Conservation (phyloP, 164 flowering plant species). For the Sextonia rubra region DNA sequence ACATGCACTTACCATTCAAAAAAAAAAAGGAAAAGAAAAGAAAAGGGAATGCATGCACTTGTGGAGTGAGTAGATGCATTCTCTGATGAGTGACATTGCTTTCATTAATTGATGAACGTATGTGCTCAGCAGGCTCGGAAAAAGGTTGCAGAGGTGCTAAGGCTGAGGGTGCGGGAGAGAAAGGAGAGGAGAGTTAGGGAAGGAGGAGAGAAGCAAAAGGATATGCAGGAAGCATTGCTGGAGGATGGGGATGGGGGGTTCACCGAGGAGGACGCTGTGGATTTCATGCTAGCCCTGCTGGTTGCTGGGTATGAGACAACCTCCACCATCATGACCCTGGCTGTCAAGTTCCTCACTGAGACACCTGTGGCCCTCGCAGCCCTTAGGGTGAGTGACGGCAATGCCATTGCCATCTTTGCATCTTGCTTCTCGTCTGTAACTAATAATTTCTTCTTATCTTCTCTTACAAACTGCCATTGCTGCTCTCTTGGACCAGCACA, state of each 20-base stretch:
- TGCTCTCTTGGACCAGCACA: no score
- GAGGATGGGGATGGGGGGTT: slow-evolving; percentile 51
- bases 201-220: slow-evolving; percentile 49
- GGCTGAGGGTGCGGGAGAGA: slow-evolving; percentile 50
- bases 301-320: slow-evolving; percentile 97
- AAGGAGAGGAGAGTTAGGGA: slow-evolving; percentile 4
- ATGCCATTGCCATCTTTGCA: no score
- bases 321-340: slow-evolving; percentile 91
- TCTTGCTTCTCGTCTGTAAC: no score
- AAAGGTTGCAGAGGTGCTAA: slow-evolving; percentile 80
- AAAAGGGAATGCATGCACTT: no score
- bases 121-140: slow-evolving; percentile 51
- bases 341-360: slow-evolving; percentile 86
- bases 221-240: slow-evolving; percentile 73
- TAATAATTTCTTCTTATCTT: no score
- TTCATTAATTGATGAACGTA: no score
- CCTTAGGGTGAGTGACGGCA: slow-evolving; percentile 68
- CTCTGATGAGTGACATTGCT: no score
- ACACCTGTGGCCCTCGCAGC: slow-evolving; percentile 77
- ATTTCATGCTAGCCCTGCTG: slow-evolving; percentile 73
- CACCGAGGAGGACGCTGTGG: slow-evolving; percentile 82
- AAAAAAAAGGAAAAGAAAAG: no score
- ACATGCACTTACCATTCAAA: no score
- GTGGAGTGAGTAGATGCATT: no score
- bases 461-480: no score